Evolutionary conservation across 441 rosid species (phyloP), one percentile per base, ranked within the genome.

Genomic region (Gossypium laxum): DNA sequence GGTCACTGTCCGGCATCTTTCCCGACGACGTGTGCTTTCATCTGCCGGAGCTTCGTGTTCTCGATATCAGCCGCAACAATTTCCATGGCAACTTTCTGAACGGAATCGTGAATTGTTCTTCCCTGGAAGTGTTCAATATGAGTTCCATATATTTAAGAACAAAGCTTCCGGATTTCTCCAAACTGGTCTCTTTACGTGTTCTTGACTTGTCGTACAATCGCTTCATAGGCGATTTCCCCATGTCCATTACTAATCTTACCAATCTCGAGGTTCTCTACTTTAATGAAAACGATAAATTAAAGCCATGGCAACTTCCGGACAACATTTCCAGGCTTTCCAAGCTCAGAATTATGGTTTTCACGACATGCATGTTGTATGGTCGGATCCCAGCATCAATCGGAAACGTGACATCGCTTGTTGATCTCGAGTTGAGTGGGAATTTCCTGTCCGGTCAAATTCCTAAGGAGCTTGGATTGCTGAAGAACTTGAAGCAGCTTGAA

Each of bases 401-500:
- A 21, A 86, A 86, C 75, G 79, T 89, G 92, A 85, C 87, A 45
- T 85, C 92, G 43, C 93, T 93, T 69, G 78, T 83, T 21, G 98
- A 93, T 83, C 95, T 93, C 38, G 96, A 93, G 65, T 79, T 93
- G 70, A 80, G 85, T 67, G 98, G 97, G 3, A 93, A 93, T 80
- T 87, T 76, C 73, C 83, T 93, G 34, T 55, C 70, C 3, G 93
- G 96, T 41, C 83, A 73, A 69, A 89, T 91, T 78, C 98, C 97
- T 8, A 73, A 41, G 56, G 90, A 89, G 84, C 74, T 93, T 4
- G 97, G 98, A 52, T 76, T 78, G 76, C 86, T 93, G 66, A 86
- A 81, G 76, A 89, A 91, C 91, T 71, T 93, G 77, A 81, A 73
- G 74, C 85, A 72, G 79, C 97, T 93, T 74, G 96, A 91, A 83